Evolutionary conservation across 2,329 filamentous ascomycete genomes (phyloP), one percentile per base, ranked within the genome.

Genomic region (Zymoseptoria tritici): DNA sequence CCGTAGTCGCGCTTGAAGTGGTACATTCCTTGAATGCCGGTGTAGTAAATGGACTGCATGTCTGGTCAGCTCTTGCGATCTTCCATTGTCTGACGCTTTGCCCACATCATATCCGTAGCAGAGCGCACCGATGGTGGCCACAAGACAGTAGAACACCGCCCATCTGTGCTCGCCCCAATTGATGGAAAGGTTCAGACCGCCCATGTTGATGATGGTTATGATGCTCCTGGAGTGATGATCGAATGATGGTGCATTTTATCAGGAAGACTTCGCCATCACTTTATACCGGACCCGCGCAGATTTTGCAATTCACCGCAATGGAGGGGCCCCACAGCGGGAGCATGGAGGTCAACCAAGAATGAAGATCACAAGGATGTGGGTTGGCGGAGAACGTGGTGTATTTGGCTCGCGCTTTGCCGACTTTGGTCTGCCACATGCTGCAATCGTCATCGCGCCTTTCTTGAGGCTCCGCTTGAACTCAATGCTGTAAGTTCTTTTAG

Each of bases 61-160:
- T 56, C 22, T 31, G 8, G n/a, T 19, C 22, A 36, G 29, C 24
- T 24, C 5, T 42, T 55, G 42, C n/a, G 8, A 11, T 9, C 20
- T 31, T 29, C 13, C 7, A 13, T n/a, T 2, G 51, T 20, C 6
- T 4, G n/a, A 26, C 5, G 11, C n/a, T 6, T 5, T 29, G 54
- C 31, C 13, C 36, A 63, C 62, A 61, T 64, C 63, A 56, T 65
- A 65, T 42, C 63, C 63, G 29, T 65, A 65, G 55, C 63, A 65
- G 1, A 65, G 42, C 4, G 63, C 63, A 50, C 63, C 63, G 20
- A 65, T 65, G 7, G 63, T 63, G n/a, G 63, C 63, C 9, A 65
- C 63, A 24, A 65, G 56, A 59, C 60, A 65, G 56, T 63, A 65
- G 58, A 63, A 59, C 51, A 66, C 56, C 22, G 62, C 61, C 64